Evolutionary conservation across 768 basidiomycete genomes (phyloP).

Genomic region (Naganishia randhawae): DNA sequence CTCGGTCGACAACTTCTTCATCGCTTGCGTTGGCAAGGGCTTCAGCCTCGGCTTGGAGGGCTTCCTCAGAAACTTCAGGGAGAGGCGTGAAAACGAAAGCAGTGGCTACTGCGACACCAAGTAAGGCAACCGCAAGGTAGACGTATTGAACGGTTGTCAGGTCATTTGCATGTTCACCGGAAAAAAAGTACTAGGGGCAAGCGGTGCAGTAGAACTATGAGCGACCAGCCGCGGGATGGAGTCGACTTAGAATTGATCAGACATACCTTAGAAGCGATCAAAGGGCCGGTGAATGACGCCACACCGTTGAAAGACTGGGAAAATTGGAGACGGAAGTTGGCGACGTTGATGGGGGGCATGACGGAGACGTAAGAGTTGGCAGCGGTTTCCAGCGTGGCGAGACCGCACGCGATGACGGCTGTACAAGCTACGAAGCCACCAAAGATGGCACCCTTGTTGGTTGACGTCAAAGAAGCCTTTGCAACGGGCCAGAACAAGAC

Average conservation of each 20-base stretch:
- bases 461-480: conserved; percentile 42
- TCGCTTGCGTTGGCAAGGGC: conserved; percentile 49
- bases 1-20: conserved; percentile 50
- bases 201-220: conserved; percentile 49
- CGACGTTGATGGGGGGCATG: conserved; percentile 27
- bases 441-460: conserved; percentile 56
- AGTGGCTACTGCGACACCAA: conserved; percentile 36
- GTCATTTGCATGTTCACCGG: conserved; percentile 60
- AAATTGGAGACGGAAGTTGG: conserved; percentile 33
- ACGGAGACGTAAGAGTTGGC: conserved; percentile 35
- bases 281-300: conserved; percentile 35
- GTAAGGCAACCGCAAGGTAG: conserved; percentile 42
- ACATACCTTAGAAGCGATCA: conserved; percentile 51
- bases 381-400: conserved; percentile 36
- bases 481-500: conserved; percentile 53
- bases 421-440: conserved; percentile 72
- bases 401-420: conserved; percentile 53
- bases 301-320: conserved; percentile 38
- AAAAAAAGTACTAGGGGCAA: conserved; percentile 76
- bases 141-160: conserved; percentile 57
- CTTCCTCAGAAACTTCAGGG: conserved; percentile 40
- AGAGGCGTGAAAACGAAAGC: conserved; percentile 38
- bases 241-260: conserved; percentile 57
- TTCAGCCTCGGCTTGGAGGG: conserved; percentile 29
- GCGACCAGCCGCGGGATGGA: no score